Evolutionary conservation across 2,329 filamentous ascomycete genomes (phyloP).

Genomic region (Talaromyces sp.): DNA sequence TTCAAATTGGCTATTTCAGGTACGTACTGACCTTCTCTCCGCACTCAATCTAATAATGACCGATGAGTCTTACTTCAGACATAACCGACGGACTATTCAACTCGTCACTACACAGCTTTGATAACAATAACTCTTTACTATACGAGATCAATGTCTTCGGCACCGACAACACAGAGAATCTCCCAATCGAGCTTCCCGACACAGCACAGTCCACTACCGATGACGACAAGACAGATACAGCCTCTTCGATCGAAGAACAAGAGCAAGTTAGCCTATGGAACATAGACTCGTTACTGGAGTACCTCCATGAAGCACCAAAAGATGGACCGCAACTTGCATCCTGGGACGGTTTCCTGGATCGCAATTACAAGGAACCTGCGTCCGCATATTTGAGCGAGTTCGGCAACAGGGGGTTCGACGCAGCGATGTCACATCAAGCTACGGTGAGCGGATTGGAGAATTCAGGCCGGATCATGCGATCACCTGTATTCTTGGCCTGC

Average conservation of each 20-base stretch:
- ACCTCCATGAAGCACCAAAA: slow-evolving; percentile 11
- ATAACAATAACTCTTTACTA: slow-evolving; percentile 28
- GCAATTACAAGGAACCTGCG: slow-evolving; percentile 29
- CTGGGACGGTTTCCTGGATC: slow-evolving; percentile 43
- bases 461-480: slow-evolving; percentile 32
- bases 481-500: slow-evolving; percentile 39
- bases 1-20: slow-evolving; percentile 27
- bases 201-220: slow-evolving; percentile 19
- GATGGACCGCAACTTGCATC: slow-evolving; percentile 29
- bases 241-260: slow-evolving; percentile 20
- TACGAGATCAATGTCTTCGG: slow-evolving; percentile 35
- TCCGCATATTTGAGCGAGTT: slow-evolving; percentile 46
- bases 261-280: not conserved
- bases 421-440: slow-evolving; percentile 31
- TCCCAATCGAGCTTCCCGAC: slow-evolving; percentile 19
- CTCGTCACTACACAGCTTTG: slow-evolving; percentile 22
- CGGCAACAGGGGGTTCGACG: slow-evolving; percentile 39
- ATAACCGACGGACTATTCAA: slow-evolving; percentile 27
- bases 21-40: slow-evolving; percentile 7
- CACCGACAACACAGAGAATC: slow-evolving; percentile 22
- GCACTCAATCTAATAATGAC: not conserved
- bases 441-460: slow-evolving; percentile 23
- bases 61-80: slow-evolving; percentile 21
- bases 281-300: slow-evolving; percentile 4
- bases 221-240: slow-evolving; percentile 23